A percentile compares a stretch with the other conserved stretches of the same genome.
Conservation (phyloP, 805 yeast genomes). For the Suhomyces kilbournensis region DNA sequence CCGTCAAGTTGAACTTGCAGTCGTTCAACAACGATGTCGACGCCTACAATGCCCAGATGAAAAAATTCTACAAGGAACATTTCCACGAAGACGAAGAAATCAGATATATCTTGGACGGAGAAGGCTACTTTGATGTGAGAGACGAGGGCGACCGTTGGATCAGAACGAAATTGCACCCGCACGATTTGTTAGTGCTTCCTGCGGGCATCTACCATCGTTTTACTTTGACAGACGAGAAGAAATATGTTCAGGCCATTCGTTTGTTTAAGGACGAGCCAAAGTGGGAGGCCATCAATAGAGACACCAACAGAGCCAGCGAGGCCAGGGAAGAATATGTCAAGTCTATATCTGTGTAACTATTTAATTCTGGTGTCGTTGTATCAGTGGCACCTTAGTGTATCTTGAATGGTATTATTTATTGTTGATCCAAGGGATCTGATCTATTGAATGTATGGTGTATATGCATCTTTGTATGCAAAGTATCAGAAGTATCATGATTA, state of each 20-base stretch:
- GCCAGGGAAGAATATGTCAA: constrained; percentile 36
- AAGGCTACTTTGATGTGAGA: constrained; percentile 88
- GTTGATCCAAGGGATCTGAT: too few species aligned
- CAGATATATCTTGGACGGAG: constrained; percentile 83
- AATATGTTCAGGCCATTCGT: constrained; percentile 73
- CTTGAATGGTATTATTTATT: too few species aligned
- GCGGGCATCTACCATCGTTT: constrained; percentile 95
- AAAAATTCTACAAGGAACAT: constrained; percentile 77
- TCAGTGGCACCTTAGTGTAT: not conserved
- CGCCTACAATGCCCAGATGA: constrained; percentile 62
- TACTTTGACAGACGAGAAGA: constrained; percentile 58
- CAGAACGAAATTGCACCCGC: constrained; percentile 57
- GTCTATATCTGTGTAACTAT: constrained; percentile 20
- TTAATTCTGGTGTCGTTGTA: not conserved
- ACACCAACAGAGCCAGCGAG: constrained; percentile 33
- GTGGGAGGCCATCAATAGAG: constrained; percentile 85
- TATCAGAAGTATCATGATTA: not conserved
- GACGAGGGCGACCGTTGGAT: constrained; percentile 67
- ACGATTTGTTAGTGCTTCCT: constrained; percentile 75
- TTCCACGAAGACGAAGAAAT: constrained; percentile 97
- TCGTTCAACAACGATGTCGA: constrained; percentile 57
- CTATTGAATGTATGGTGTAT: not conserved
- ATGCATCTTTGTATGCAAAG: not conserved
- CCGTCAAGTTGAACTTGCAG: constrained; percentile 54
- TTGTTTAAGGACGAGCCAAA: constrained; percentile 93